These are phyloP conservation scores for Hibiscus tridactylites DNA, from an alignment of 345 rosid genomes.

Conservation along the genomic window DNA sequence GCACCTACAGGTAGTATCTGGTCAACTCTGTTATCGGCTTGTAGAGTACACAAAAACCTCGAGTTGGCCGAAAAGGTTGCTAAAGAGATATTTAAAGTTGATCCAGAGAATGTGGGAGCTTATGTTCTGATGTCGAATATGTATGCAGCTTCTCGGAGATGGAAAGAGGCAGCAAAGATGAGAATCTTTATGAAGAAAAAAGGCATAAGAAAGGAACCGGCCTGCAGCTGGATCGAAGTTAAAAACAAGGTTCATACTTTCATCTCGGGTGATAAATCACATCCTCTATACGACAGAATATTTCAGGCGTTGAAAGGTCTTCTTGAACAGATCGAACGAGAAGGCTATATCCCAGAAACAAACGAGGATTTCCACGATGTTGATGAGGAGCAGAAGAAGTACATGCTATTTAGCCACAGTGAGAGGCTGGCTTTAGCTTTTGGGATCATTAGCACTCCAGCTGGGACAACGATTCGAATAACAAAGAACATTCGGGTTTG, in stretches of 20 bases:
- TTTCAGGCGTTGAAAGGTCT: slow-evolving; percentile 37
- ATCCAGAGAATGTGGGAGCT: slow-evolving; percentile 68
- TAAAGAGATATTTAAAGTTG: slow-evolving; percentile 40
- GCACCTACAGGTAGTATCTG: slow-evolving; percentile 56
- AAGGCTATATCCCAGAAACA: slow-evolving; percentile 64
- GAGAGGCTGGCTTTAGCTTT: slow-evolving; percentile 73
- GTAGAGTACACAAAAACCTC: slow-evolving; percentile 66
- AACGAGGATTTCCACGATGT: slow-evolving; percentile 63
- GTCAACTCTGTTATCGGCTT: slow-evolving; percentile 65
- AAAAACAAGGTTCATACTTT: slow-evolving; percentile 59
- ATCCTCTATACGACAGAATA: slow-evolving; percentile 40
- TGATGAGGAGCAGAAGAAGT: slow-evolving; percentile 66
- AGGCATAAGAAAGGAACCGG: slow-evolving; percentile 63
- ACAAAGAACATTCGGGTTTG: slow-evolving; percentile 62
- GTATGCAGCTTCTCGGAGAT: slow-evolving; percentile 59
- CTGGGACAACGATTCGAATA: slow-evolving; percentile 64
- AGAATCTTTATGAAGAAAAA: slow-evolving; percentile 40
- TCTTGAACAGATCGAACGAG: slow-evolving; percentile 52
- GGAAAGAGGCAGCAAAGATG: slow-evolving; percentile 52
- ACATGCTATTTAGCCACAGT: slow-evolving; percentile 44
- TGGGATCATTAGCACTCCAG: slow-evolving; percentile 54
- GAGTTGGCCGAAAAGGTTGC: slow-evolving; percentile 69
- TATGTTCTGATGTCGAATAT: slow-evolving; percentile 64
- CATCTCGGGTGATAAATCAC: slow-evolving; percentile 65
- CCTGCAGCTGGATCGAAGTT: slow-evolving; percentile 82